Base-by-base conservation (phyloP, 2,329 filamentous ascomycete species). In the Neonectria neomacrospora region DNA sequence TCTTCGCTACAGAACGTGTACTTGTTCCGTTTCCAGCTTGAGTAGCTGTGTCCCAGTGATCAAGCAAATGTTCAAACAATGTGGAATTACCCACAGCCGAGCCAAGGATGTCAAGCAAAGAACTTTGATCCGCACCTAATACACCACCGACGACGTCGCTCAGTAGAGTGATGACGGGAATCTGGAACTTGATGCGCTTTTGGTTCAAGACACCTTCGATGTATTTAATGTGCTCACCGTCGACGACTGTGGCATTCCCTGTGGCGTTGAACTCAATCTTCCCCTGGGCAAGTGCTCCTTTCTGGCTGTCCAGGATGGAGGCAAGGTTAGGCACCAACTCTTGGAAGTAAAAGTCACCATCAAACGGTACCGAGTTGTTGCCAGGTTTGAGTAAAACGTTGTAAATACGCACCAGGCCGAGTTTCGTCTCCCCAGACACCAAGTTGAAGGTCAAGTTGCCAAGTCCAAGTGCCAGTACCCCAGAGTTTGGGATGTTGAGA, bases 361-460 rank as follows among this genome's bases (percentile, higher is more conserved):
- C 74, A 56, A 82, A 83, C 2, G 73, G 64, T 1, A 78, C 67
- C 0, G 76, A 77, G 60, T 83, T 83, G 63, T 83, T 81, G 5
- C 80, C 81, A 0, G 79, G 81, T 16, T 75, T 75, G 4, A 85
- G 73, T 0, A 75, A 30, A 1, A 83, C 73, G 41, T 83, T 75
- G 55, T 77, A 74, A 5, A 82, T 60, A 16, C 73, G 74, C 18
- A 81, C 75, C 1, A 77, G 67, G 5, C 82, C 82, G 7, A 84
- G 66, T 9, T 71, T 72, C 10, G 80, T 61, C n/a, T 79, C 74
- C 3, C 80, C 80, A 0, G 77, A 78, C 55, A 78, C 69, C 18
- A 84, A 55, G 45, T 83, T 81, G 16, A 84, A 76, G 0, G 80
- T 80, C n/a, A 84, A 53, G 67, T 85, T 80, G 11, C 83, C 82